These are phyloP conservation scores for Phytophthora europaea DNA, from an alignment of 352 stramenopile genomes.

Conservation along the genomic window DNA sequence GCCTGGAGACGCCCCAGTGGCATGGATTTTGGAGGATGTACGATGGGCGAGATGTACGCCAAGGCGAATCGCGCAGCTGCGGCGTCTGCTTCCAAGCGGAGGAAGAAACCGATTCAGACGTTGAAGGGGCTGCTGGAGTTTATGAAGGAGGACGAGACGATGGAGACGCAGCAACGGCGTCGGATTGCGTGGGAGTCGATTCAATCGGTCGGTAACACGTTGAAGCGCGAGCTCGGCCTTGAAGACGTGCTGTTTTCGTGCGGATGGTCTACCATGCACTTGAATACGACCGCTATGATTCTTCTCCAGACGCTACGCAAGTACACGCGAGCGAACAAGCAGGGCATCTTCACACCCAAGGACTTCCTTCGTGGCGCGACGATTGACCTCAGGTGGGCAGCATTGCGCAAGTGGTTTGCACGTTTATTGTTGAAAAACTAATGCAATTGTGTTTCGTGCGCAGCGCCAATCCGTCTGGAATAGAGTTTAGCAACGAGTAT, in stretches of 20 bases:
- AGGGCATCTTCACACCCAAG: slow-evolving; percentile 45
- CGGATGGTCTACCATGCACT: slow-evolving; percentile 66
- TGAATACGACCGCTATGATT: slow-evolving; percentile 70
- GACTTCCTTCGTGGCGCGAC: slow-evolving; percentile 46
- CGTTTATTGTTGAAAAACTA: background rate
- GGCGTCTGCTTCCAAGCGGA: slow-evolving; percentile 27
- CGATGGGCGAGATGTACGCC: slow-evolving; percentile 54
- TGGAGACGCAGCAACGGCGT: slow-evolving; percentile 48
- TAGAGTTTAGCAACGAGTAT: slow-evolving; percentile 72
- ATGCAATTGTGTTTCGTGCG: slow-evolving; percentile 11
- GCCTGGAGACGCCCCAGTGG: slow-evolving; percentile 28
- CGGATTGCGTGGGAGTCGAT: slow-evolving; percentile 62
- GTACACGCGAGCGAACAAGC: slow-evolving; percentile 46
- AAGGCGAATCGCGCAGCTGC: slow-evolving; percentile 31
- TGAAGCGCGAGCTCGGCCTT: slow-evolving; percentile 65
- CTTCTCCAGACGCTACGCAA: slow-evolving; percentile 71
- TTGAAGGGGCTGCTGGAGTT: slow-evolving; percentile 56
- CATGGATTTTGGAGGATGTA: slow-evolving; percentile 69
- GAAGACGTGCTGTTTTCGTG: slow-evolving; percentile 59
- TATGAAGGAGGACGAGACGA: slow-evolving; percentile 48
- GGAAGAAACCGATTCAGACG: slow-evolving; percentile 46
- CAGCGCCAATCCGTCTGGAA: slow-evolving; percentile 57
- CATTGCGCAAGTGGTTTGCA: background rate
- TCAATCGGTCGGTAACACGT: slow-evolving; percentile 56
- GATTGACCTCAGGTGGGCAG: slow-evolving; percentile 55